Evolutionary conservation across 2,329 filamentous ascomycete genomes (phyloP).

Genomic region (Herpotrichia juniperi): DNA sequence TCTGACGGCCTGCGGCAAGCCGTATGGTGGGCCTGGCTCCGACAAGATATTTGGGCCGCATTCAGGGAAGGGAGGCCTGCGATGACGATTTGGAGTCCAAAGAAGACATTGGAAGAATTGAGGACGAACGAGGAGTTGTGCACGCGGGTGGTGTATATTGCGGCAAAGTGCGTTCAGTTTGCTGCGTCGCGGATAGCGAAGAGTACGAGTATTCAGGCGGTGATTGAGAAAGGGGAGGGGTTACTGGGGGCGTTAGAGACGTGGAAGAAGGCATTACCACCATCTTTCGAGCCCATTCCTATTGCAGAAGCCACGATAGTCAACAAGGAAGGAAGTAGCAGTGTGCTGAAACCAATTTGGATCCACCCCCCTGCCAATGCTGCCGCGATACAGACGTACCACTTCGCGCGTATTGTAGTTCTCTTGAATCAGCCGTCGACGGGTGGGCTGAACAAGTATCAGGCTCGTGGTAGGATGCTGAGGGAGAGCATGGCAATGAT

Average conservation of each 20-base stretch:
- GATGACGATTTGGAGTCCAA: constrained; percentile 62
- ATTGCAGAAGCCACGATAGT: too few relatives aligned
- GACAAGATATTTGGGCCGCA: constrained; percentile 67
- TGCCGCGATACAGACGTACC: constrained; percentile 55
- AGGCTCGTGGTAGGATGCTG: constrained; percentile 46
- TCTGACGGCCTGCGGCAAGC: constrained; percentile 60
- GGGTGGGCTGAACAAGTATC: constrained; percentile 53
- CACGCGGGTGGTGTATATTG: constrained; percentile 56
- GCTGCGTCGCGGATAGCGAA: not conserved
- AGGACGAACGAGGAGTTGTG: constrained; percentile 58
- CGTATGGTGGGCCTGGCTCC: constrained; percentile 68
- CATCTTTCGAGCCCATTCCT: not conserved
- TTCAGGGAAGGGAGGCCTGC: constrained; percentile 61
- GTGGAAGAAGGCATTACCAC: not conserved
- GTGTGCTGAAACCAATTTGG: constrained; percentile 56
- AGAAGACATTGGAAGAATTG: constrained; percentile 51
- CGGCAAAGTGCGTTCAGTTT: constrained; percentile 60
- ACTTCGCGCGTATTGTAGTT: constrained; percentile 56
- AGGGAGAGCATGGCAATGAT: constrained; percentile 51
- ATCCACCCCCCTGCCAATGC: constrained; percentile 55
- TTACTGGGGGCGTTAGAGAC: not conserved
- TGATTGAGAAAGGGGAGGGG: not conserved
- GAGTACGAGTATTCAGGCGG: not conserved
- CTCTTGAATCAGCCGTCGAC: constrained; percentile 55
- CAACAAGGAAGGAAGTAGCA: not conserved